phyloP scores from a whole-genome alignment of 2,329 filamentous ascomycete genomes.

The Cucurbitaria berberidis region DNA sequence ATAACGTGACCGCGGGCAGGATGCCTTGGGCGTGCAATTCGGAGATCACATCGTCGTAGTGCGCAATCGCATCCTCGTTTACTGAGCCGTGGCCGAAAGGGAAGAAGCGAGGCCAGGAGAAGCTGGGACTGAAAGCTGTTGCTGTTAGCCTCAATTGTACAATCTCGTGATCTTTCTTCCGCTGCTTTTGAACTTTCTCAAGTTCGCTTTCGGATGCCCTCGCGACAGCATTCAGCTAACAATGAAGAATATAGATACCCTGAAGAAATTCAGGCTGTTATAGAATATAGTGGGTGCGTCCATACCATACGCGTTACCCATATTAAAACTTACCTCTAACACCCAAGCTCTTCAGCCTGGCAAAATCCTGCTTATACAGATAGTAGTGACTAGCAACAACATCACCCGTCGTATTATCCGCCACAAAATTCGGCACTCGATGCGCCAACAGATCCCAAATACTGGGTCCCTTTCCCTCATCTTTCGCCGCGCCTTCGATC shows the following conservation, averaged over 20 bases:
- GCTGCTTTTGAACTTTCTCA: too few species aligned
- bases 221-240: too few species aligned
- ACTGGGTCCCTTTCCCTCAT: constrained; percentile 52
- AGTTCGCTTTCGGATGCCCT: too few species aligned
- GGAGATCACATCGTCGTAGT: constrained; percentile 51
- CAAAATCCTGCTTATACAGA: constrained; percentile 53
- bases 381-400: constrained; percentile 52
- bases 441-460: constrained; percentile 55
- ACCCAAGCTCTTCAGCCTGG: constrained; percentile 44
- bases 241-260: too few species aligned
- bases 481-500: constrained; percentile 53
- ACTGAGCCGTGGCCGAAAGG: constrained; percentile 48
- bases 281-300: too few species aligned
- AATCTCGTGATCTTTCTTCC: background rate
- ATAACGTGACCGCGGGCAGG: constrained; percentile 47
- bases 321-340: constrained; percentile 28
- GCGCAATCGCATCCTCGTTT: constrained; percentile 44
- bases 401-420: constrained; percentile 51
- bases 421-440: constrained; percentile 49
- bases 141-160: background rate
- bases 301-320: too few species aligned
- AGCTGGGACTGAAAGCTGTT: constrained; percentile 43
- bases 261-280: too few species aligned
- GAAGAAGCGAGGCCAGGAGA: constrained; percentile 50
- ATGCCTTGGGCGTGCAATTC: constrained; percentile 46